Evolutionary conservation across 441 rosid genomes (phyloP).

Genomic region (Pelargonium myrrhifolium): DNA sequence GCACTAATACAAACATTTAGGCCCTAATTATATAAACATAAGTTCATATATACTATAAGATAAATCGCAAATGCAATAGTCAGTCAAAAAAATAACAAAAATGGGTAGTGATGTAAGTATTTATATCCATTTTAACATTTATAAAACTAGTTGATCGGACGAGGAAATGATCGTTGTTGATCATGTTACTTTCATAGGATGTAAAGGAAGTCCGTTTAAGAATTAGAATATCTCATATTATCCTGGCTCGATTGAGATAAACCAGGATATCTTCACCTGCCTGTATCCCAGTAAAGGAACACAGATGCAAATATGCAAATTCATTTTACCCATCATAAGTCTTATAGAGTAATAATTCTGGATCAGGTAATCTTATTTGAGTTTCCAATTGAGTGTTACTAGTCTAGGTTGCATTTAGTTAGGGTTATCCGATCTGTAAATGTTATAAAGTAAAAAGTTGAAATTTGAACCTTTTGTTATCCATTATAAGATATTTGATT

Average conservation of each 20-base stretch:
- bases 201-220: background rate
- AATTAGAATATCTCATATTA: background rate
- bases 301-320: background rate
- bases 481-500: too few relatives aligned
- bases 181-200: conserved; percentile 2
- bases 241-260: background rate
- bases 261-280: background rate
- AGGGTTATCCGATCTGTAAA: background rate
- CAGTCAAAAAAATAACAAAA: too few relatives aligned
- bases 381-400: background rate
- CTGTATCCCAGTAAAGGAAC: background rate
- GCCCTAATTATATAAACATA: too few relatives aligned
- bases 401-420: background rate
- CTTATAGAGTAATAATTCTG: background rate
- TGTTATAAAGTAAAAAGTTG: too few relatives aligned
- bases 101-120: background rate
- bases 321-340: background rate
- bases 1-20: too few relatives aligned
- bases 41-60: too few relatives aligned
- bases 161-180: background rate
- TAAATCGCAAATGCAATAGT: too few relatives aligned
- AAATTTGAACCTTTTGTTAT: too few relatives aligned
- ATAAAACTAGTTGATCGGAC: background rate
- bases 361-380: background rate
- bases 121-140: background rate